Base-by-base conservation (phyloP, 2,329 filamentous ascomycete genomes). In the Aspergillus sp. region DNA sequence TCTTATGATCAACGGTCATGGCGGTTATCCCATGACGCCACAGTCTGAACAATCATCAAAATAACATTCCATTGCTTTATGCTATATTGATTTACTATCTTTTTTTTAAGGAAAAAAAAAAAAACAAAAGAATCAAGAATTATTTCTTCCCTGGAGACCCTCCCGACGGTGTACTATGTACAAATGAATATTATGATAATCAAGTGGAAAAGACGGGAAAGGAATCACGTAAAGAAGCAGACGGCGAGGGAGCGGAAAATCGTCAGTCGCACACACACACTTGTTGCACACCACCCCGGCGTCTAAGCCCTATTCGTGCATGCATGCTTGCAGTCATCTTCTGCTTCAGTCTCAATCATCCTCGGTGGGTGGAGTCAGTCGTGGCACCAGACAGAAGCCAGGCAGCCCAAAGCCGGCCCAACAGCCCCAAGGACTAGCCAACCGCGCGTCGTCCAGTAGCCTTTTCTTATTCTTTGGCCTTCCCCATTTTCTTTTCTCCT, bases 351-450 rank as follows among this genome's bases (percentile, higher is more conserved):
- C 26, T 36, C 63, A 59, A 63, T 65, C 64, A 63, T 64, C 61
- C 67, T 65, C 62, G 57, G 51, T 14, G 36, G 56, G 71, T 71
- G 66, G 69, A 69, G 73, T 72, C 71, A 68, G 71, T 76, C 75
- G 75, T 77, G 75, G 75, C 75, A 75, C 75, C 75, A 73, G 65
- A 68, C 68, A 71, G 52, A 32, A 59, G 53, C 61, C 65, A 63
- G 65, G 65, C 74, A 71, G 73, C 71, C 70, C 74, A 75, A 65
- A 63, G 59, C 69, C 71, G 67, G 73, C 73, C 73, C 73, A 75
- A 75, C 71, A 69, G 63, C 69, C 68, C 36, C 36, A 67, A 60
- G 64, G 39, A 39, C 32, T 36, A 14, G 57, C 62, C 61, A 63
- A 60, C 59, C 56, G 54, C 57, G 56, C 54, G 51, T 55, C 54